Evolutionary conservation across 805 yeast genomes (phyloP).

Genomic region (Teunomyces tritomae): DNA sequence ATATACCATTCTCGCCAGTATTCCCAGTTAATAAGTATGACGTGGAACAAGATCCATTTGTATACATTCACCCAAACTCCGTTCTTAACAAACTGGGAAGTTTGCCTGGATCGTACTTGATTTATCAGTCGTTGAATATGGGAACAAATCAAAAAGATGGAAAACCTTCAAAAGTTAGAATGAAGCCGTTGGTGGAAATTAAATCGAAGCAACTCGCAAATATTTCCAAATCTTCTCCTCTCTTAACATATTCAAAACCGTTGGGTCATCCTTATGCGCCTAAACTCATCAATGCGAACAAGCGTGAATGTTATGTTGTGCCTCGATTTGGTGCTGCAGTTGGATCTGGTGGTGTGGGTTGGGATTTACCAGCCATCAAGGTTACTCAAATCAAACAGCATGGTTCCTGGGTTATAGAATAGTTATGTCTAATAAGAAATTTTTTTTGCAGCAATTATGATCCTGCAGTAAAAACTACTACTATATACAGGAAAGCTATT

Average conservation of each 20-base stretch:
- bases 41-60: constrained; percentile 47
- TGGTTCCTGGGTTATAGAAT: constrained; percentile 63
- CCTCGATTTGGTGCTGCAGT: constrained; percentile 85
- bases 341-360: constrained; percentile 83
- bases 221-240: constrained; percentile 67
- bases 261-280: constrained; percentile 89
- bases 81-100: constrained; percentile 58
- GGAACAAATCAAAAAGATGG: constrained; percentile 47
- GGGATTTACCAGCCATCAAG: constrained; percentile 82
- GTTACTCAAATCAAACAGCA: constrained; percentile 65
- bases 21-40: constrained; percentile 41
- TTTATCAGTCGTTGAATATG: constrained; percentile 64
- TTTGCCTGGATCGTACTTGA: constrained; percentile 75
- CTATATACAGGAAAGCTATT: neutral
- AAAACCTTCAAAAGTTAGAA: constrained; percentile 47
- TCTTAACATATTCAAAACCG: constrained; percentile 86
- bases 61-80: constrained; percentile 80
- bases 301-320: constrained; percentile 83
- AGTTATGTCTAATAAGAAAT: neutral
- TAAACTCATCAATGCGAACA: constrained; percentile 57
- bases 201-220: constrained; percentile 73
- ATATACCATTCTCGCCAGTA: constrained; percentile 64
- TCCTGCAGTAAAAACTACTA: too few species aligned
- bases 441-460: constrained; percentile 1
- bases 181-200: constrained; percentile 76